phyloP scores from a whole-genome alignment of 2,329 filamentous ascomycete genomes.

The Penicillium sp. region DNA sequence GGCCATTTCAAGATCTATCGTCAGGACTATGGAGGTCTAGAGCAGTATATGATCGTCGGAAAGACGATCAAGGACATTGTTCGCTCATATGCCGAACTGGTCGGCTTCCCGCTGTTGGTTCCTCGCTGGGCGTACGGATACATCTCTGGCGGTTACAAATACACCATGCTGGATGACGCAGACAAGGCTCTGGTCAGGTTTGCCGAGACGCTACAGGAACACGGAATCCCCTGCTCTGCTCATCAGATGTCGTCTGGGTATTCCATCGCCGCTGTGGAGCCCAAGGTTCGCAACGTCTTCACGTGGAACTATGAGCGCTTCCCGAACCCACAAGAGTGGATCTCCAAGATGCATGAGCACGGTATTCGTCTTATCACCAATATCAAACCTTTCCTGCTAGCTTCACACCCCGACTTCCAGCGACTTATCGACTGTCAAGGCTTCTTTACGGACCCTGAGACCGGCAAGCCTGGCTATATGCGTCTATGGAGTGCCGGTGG shows the following conservation, averaged over 20 bases:
- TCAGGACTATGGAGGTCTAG: constrained; percentile 71
- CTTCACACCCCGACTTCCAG: constrained; percentile 66
- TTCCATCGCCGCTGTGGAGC: constrained; percentile 66
- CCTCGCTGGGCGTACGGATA: constrained; percentile 75
- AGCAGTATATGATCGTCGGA: constrained; percentile 70
- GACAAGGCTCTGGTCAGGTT: constrained; percentile 62
- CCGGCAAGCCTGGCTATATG: constrained; percentile 57
- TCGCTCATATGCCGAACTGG: constrained; percentile 65
- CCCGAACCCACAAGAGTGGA: constrained; percentile 66
- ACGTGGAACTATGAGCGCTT: constrained; percentile 73
- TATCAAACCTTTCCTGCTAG: constrained; percentile 71
- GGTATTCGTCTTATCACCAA: constrained; percentile 71
- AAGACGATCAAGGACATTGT: constrained; percentile 68
- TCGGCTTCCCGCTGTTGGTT: constrained; percentile 67
- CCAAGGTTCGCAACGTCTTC: constrained; percentile 71
- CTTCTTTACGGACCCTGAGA: constrained; percentile 64
- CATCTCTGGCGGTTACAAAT: constrained; percentile 67
- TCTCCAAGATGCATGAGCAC: constrained; percentile 61
- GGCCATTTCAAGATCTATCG: constrained; percentile 73
- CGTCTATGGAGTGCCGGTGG: constrained; percentile 73
- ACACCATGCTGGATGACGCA: constrained; percentile 60
- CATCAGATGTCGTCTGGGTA: constrained; percentile 75
- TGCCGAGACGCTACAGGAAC: constrained; percentile 60
- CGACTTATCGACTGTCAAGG: constrained; percentile 61
- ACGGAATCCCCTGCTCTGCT: constrained; percentile 70